A percentile compares a stretch with the other conserved stretches of the same genome.
Evolutionary conservation across 2,329 filamentous ascomycete genomes (phyloP).

Genomic region (Fusarium hainanense): DNA sequence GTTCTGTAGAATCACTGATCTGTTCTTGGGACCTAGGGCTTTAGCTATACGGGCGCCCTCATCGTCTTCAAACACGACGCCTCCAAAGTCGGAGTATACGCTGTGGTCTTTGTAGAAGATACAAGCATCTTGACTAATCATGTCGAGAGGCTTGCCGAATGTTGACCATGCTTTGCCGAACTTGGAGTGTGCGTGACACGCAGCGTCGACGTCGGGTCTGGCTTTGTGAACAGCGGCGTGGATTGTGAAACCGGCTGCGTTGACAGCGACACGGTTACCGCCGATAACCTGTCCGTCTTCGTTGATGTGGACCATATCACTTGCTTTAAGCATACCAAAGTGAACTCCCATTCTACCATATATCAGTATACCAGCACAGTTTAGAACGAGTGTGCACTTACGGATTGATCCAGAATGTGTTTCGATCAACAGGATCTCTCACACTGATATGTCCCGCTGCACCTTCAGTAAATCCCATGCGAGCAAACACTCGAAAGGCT

Average conservation of each 20-base stretch:
- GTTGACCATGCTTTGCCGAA: conserved; percentile 70
- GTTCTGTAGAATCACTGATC: conserved; percentile 69
- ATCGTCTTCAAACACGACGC: conserved; percentile 69
- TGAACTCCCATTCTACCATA: conserved; percentile 60
- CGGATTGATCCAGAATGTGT: conserved; percentile 75
- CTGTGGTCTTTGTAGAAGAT: conserved; percentile 68
- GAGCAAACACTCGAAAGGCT: conserved; percentile 61
- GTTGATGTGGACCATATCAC: conserved; percentile 71
- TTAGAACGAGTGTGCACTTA: conserved; percentile 14
- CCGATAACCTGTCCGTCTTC: conserved; percentile 68
- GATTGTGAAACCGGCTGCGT: conserved; percentile 71
- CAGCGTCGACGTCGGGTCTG: conserved; percentile 68
- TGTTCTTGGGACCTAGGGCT: conserved; percentile 64
- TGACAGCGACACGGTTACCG: conserved; percentile 66
- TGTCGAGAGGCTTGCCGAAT: conserved; percentile 68
- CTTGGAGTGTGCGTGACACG: conserved; percentile 70
- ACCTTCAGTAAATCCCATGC: conserved; percentile 66
- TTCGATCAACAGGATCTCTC: conserved; percentile 68
- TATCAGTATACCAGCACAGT: not conserved
- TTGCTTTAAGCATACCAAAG: conserved; percentile 70
- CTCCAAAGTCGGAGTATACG: conserved; percentile 70
- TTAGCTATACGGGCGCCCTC: conserved; percentile 69
- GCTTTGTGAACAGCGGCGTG: conserved; percentile 70
- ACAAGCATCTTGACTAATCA: conserved; percentile 69
- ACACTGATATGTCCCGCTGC: conserved; percentile 73